Evolutionary conservation across 129 eudicot species (phyloP), one percentile per base, ranked within the genome.

Genomic region (sunflower (Helianthus annuus)): DNA sequence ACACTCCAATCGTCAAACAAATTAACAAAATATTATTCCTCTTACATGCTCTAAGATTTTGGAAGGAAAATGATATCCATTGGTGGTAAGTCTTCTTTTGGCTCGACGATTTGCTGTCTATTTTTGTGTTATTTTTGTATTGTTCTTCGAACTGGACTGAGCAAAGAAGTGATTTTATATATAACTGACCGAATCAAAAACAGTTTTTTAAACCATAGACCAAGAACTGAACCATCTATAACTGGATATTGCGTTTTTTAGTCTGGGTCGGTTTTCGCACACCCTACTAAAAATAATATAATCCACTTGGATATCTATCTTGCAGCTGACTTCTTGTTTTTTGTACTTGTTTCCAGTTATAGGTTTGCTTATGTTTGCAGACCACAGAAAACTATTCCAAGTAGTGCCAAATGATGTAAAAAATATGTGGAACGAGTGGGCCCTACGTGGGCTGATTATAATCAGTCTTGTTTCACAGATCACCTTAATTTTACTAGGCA

Each of bases 381-480:
- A 79, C 40, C 69, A 14, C 38, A 48, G 56, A 54, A 27, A 4
- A 16, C 13, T 51, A 14, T 34, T 19, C 70, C 78, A 65, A 58
- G 71, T 75, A 72, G 51, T 74, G 8, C 71, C 78, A 12, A 54
- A 27, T 27, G 32, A 27, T 27, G 32, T 27, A 27, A 27, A 27
- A 27, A 27, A 27, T 27, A 27, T 27, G 32, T 27, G 32, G 86
- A 68, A 79, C 9, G 76, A 82, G 61, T 78, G 84, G 82, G 85
- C 79, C 7, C 73, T 79, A 7, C 86, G 81, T 1, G 55, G 40
- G n/a, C 63, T 81, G 24, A 76, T 87, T 51, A 29, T 79, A 54
- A 6, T 52, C 56, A 87, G 92, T 77, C 79, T 87, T 42, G 19
- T 19, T 65, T 56, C 66, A 11, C 89, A 87, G 62, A 46, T 78